These are phyloP conservation scores for Rhodofomes roseus DNA, from an alignment of 1,284 basidiomycete genomes.

Conservation along the genomic window DNA sequence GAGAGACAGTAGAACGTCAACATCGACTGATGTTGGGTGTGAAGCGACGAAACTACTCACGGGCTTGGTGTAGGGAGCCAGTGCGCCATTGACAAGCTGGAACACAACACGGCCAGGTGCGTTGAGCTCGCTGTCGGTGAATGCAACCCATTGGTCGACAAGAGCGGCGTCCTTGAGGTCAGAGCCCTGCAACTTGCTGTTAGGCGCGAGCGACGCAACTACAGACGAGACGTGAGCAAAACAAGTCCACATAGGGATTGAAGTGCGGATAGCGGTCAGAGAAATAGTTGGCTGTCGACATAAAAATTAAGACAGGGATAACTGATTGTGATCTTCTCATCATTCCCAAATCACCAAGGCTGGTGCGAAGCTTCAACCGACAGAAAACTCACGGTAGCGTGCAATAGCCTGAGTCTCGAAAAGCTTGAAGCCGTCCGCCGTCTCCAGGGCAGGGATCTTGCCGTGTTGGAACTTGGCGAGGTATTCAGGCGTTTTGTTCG, in stretches of 20 bases:
- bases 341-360: background rate
- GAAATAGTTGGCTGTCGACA: constrained; percentile 28
- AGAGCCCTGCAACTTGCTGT: constrained; percentile 60
- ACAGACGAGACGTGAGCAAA: constrained; percentile 17
- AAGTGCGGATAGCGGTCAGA: constrained; percentile 29
- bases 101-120: constrained; percentile 22
- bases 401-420: constrained; percentile 82
- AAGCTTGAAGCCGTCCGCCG: constrained; percentile 75
- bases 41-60: constrained; percentile 32
- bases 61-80: constrained; percentile 63
- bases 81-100: constrained; percentile 37
- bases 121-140: constrained; percentile 56
- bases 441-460: constrained; percentile 84
- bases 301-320: constrained; percentile 63
- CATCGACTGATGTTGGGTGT: background rate
- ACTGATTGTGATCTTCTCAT: constrained; percentile 32
- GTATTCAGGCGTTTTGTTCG: constrained; percentile 80
- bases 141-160: constrained; percentile 67
- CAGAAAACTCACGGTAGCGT: constrained; percentile 76
- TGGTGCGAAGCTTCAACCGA: constrained; percentile 17
- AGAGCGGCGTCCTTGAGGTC: constrained; percentile 54
- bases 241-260: background rate
- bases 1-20: constrained; percentile 2
- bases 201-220: constrained; percentile 76
- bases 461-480: constrained; percentile 78